A percentile compares a stretch with the other conserved stretches of the same genome.
These are phyloP conservation scores for Trichomonas tenax DNA, from an alignment of 208 protist species.

Conservation along the genomic window DNA sequence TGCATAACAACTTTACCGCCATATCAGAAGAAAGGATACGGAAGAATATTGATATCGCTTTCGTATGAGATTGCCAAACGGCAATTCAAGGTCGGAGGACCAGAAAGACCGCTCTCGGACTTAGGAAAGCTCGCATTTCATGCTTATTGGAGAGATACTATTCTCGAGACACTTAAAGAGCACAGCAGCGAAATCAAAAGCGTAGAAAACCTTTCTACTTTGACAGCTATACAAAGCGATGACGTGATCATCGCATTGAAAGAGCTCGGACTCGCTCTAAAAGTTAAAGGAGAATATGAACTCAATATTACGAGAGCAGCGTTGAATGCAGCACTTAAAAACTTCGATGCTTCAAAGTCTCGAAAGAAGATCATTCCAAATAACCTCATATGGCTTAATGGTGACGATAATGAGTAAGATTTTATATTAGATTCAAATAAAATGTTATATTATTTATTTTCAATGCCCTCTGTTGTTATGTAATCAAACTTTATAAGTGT, in stretches of 20 bases:
- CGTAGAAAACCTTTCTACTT: not conserved
- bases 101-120: constrained; percentile 96
- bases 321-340: not conserved
- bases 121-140: constrained; percentile 56
- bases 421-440: too few species aligned
- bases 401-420: not conserved
- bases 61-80: constrained; percentile 86
- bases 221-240: not conserved
- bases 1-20: constrained; percentile 95
- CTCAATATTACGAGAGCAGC: not conserved
- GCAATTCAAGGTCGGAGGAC: constrained; percentile 46
- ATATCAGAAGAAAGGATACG: constrained; percentile 80
- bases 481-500: too few species aligned
- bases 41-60: constrained; percentile 89
- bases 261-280: not conserved
- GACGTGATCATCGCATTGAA: not conserved
- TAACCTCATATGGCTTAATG: not conserved
- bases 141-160: constrained; percentile 35
- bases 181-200: not conserved
- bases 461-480: too few species aligned
- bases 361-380: not conserved
- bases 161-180: not conserved
- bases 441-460: too few species aligned
- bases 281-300: constrained; percentile 16
- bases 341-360: not conserved